A percentile compares a stretch with the other conserved stretches of the same genome.
Evolutionary conservation across 164 flowering plant genomes (phyloP).

Genomic region (Magnolia officinalis): DNA sequence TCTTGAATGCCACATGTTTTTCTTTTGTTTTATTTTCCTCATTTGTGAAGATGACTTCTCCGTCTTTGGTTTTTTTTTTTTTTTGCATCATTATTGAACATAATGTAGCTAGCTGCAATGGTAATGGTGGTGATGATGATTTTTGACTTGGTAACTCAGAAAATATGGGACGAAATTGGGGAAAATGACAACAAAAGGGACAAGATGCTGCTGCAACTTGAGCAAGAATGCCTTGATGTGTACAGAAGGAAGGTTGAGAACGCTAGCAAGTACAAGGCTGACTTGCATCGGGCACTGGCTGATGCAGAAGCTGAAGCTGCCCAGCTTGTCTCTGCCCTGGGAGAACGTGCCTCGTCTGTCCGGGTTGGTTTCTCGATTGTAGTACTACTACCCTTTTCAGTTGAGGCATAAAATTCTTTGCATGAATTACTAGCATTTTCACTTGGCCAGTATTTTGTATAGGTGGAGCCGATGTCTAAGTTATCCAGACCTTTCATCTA

Average conservation of each 20-base stretch:
- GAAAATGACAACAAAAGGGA: constrained; percentile 76
- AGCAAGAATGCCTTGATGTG: constrained; percentile 79
- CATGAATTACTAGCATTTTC: neutral
- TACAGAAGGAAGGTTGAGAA: constrained; percentile 65
- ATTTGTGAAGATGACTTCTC: neutral
- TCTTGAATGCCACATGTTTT: neutral
- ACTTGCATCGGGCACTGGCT: constrained; percentile 46
- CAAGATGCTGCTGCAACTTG: constrained; percentile 69
- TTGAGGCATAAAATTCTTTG: neutral
- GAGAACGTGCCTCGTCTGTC: constrained; percentile 41
- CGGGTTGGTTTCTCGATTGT: constrained; percentile 37
- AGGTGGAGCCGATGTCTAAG: neutral
- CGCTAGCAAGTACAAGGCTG: constrained; percentile 57
- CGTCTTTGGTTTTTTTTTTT: neutral
- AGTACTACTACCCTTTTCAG: neutral
- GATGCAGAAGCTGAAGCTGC: constrained; percentile 65
- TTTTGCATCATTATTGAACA: neutral
- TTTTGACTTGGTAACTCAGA: constrained; percentile 26
- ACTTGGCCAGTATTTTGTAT: neutral
- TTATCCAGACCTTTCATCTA: neutral
- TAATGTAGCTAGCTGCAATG: neutral
- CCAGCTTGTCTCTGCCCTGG: constrained; percentile 49
- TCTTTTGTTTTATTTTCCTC: neutral
- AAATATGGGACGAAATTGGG: constrained; percentile 86
- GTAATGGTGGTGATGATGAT: neutral